These are phyloP conservation scores for Apophysomyces variabilis DNA, from an alignment of 371 early-diverging fungal species.

Conservation along the genomic window DNA sequence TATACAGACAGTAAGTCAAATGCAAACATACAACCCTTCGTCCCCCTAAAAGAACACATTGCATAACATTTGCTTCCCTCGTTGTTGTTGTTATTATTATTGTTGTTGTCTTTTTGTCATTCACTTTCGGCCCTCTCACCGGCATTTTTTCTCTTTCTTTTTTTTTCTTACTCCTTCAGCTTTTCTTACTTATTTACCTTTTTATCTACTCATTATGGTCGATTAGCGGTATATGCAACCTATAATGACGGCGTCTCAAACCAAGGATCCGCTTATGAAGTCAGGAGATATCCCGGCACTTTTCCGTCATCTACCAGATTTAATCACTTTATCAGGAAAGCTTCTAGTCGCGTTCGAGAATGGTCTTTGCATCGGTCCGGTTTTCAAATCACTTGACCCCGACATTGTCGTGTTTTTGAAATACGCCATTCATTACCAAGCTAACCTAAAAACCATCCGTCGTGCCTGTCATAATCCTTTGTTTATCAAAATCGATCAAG, in stretches of 20 bases:
- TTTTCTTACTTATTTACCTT: too few relatives aligned
- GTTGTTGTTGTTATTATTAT: too few relatives aligned
- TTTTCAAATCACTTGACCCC: constrained; percentile 32
- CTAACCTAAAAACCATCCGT: constrained; percentile 40
- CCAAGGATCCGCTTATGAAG: constrained; percentile 36
- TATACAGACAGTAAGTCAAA: constrained; percentile 36
- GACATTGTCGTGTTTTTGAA: constrained; percentile 44
- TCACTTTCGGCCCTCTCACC: too few relatives aligned
- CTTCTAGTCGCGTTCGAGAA: constrained; percentile 26
- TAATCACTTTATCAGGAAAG: constrained; percentile 36
- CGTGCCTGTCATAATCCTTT: constrained; percentile 45
- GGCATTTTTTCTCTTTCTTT: too few relatives aligned
- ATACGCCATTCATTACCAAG: constrained; percentile 50
- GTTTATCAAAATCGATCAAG: constrained; percentile 49
- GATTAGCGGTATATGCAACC: constrained; percentile 44
- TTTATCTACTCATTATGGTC: too few relatives aligned
- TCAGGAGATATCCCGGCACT: constrained; percentile 39
- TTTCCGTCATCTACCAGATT: constrained; percentile 43
- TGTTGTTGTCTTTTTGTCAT: too few relatives aligned
- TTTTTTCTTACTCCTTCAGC: too few relatives aligned
- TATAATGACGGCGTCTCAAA: constrained; percentile 35
- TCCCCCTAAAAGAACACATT: too few relatives aligned
- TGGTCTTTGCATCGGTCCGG: constrained; percentile 4
- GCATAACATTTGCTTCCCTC: too few relatives aligned
- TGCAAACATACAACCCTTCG: not conserved